Base-by-base conservation (phyloP, 345 rosid species). In the Populus alba region DNA sequence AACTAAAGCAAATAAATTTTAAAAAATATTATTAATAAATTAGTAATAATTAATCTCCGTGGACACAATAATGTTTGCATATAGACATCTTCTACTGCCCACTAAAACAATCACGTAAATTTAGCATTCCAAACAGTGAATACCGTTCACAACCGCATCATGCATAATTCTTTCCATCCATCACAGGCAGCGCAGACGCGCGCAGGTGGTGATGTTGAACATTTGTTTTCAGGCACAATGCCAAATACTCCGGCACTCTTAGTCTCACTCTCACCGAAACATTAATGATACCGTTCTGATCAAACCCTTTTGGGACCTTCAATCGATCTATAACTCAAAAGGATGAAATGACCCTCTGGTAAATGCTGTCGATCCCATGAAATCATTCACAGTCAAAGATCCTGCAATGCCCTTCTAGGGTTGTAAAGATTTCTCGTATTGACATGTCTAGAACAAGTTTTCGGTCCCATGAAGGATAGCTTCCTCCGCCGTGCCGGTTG, bases 311-410 rank as follows among this genome's bases (percentile, higher is more conserved):
- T 8, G 61, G 25, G 39, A 78, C 82, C 77, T 75, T n/a, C 57
- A 84, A 61, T n/a, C 57, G 81, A 61, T 72, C 86, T 71, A 35
- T 75, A 84, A 43, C 82, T 78, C 84, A 81, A 38, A 69, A 81
- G 67, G 47, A 71, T 78, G 27, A 78, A 35, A 9, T 71, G 74
- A 67, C 53, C 68, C 29, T 35, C 78, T 70, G 86, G 82, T 39
- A 23, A 6, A 38, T 49, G 72, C 17, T 73, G 73, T 33, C 35
- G 35, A 33, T 16, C 75, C 84, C 38, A 78, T 12, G 63, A 85
- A 82, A 51, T 84, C 86, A 37, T 75, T 29, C 16, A 75, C 80
- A 43, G 82, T 82, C 37, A 81, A 16, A 16, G 69, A 31, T 66
- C 69, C 45, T 76, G 74, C 75, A 45, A 22, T 17, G 61, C 17